Evolutionary conservation across 495 filamentous ascomycete genomes (phyloP), one percentile per base, ranked within the genome.

Genomic region (Aspergillus saccharolyticus): DNA sequence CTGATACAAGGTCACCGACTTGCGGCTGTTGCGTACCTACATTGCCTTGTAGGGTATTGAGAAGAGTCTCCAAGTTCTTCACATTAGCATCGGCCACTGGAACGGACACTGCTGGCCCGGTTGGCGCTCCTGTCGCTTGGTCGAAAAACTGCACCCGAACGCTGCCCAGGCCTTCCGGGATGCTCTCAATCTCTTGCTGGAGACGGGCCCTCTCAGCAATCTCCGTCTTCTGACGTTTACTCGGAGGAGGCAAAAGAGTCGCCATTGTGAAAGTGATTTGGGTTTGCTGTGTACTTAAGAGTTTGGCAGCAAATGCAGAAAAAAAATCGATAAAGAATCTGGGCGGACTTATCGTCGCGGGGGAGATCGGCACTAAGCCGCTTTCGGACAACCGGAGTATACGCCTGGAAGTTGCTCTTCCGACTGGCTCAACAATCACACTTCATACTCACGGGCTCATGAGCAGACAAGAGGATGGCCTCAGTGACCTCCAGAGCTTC

Each of bases 101-200:
- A 22, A 97, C 84, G 47, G 89, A 84, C 57, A 96, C 85, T 17
- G 88, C 84, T 48, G 78, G 88, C 70, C 76, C 87, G 53, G 76
- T 85, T 53, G 74, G 75, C 70, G 78, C 74, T 62, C 87, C 87
- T 15, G 87, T 90, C 53, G 89, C 86, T 66, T 89, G 84, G 69
- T 97, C 95, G 69, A 87, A 78, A 68, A 99, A 94, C 63, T 91
- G 89, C 45, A 96, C 81, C 62, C 91, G 87, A 55, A 96, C 81
- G 55, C 84, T 90, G 56, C 89, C 90, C 30, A 89, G 77, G 65
- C 90, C 83, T 54, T 82, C 79, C 2, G 89, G 87, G 54, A 87
- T 80, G 25, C 82, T 78, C 7, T 87, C 71, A 55, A 93, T 81
- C 71, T 92, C 85, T 70, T 95, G 87, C 60, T 96, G 90, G 46